A percentile compares a stretch with the other conserved stretches of the same genome.
phyloP scores from a whole-genome alignment of 2,329 filamentous ascomycete species.

The Metarhizium sp. region DNA sequence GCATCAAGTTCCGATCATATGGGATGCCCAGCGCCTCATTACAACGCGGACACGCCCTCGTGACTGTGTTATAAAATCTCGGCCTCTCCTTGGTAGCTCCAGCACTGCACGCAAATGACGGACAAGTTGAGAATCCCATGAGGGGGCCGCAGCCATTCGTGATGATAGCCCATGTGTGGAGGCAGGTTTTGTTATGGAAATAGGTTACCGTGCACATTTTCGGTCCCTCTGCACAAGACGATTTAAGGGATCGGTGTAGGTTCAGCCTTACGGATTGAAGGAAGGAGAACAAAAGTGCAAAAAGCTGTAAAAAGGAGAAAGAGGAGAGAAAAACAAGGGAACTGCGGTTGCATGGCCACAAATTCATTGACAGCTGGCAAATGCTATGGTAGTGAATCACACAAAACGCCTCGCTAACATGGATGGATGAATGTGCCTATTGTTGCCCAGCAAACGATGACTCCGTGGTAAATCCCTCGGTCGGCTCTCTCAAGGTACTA shows the following conservation, averaged over 20 bases:
- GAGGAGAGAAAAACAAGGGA: too few relatives aligned
- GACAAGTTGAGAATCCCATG: conserved; percentile 41
- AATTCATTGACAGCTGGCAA: background rate
- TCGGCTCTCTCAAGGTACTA: conserved; percentile 16
- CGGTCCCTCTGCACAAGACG: background rate
- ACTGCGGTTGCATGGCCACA: background rate
- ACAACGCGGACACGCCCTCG: conserved; percentile 33
- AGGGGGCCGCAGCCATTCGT: conserved; percentile 36
- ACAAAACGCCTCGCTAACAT: background rate
- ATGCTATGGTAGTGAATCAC: conserved; percentile 3
- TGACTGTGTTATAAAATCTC: conserved; percentile 23
- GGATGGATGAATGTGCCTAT: background rate
- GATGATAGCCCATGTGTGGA: conserved; percentile 43
- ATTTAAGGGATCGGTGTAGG: background rate
- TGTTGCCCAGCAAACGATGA: conserved; percentile 17
- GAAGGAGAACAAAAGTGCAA: background rate
- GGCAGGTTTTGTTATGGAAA: conserved; percentile 38
- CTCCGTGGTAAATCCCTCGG: conserved; percentile 18
- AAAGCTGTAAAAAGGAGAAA: background rate
- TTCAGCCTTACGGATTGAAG: background rate
- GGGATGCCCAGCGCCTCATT: conserved; percentile 17
- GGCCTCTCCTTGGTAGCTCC: conserved; percentile 27
- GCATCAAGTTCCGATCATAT: conserved; percentile 39
- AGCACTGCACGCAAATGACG: conserved; percentile 24
- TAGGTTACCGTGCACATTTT: conserved; percentile 40